Conservation (phyloP, 2,329 filamentous ascomycete genomes). For the Plectosphaerella cucumerina region DNA sequence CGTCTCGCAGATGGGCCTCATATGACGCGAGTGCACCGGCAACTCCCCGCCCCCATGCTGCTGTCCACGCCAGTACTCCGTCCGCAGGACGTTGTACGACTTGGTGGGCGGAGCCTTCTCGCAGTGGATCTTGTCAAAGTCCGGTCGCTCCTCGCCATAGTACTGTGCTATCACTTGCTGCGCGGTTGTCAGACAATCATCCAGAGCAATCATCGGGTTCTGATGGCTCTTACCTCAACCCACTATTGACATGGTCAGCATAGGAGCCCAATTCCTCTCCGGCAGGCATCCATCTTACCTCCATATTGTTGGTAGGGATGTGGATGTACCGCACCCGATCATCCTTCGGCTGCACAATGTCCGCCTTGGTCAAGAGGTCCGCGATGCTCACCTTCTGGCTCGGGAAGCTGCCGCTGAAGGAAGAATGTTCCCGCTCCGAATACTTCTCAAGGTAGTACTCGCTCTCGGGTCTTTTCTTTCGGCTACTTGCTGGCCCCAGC, state of each 20-base stretch:
- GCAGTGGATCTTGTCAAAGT: constrained; percentile 3
- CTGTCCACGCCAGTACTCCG: constrained; percentile 29
- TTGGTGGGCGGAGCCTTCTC: constrained; percentile 6
- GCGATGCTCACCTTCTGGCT: too few relatives aligned
- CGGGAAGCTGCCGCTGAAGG: too few relatives aligned
- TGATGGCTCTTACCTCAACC: constrained; percentile 7
- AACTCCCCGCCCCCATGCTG: constrained; percentile 18
- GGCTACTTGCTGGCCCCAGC: too few relatives aligned
- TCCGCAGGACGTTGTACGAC: constrained; percentile 20
- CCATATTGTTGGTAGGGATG: constrained; percentile 28
- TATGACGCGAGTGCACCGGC: constrained; percentile 27
- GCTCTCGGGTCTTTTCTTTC: too few relatives aligned
- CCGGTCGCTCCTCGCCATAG: constrained; percentile 15
- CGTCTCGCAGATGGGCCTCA: constrained; percentile 27
- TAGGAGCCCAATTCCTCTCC: not conserved
- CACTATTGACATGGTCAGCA: not conserved
- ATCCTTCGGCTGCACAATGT: too few relatives aligned
- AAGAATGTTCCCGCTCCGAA: too few relatives aligned
- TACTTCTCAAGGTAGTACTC: too few relatives aligned
- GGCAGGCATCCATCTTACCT: constrained; percentile 10
- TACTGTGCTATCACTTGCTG: constrained; percentile 24
- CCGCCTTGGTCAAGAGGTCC: too few relatives aligned
- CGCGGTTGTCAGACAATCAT: not conserved
- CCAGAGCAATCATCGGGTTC: not conserved
- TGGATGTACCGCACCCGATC: constrained; percentile 18